Evolutionary conservation across 495 filamentous ascomycete species (phyloP).

Genomic region (Cryomyces antarcticus): DNA sequence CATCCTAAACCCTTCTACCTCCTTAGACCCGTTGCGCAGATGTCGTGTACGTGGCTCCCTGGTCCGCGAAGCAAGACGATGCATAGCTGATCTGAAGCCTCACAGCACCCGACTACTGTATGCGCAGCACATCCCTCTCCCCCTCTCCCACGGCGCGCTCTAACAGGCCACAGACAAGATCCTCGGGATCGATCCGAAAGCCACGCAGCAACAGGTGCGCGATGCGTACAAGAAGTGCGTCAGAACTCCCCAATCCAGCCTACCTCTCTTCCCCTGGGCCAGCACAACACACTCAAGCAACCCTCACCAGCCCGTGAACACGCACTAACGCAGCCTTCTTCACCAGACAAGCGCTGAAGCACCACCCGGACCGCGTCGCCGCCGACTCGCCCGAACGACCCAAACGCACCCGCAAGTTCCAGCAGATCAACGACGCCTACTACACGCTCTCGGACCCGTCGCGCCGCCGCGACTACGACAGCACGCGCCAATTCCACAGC

Average conservation of each 20-base stretch:
- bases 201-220: constrained; percentile 68
- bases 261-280: neutral
- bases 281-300: neutral
- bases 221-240: constrained; percentile 94
- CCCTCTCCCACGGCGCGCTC: neutral
- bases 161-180: constrained; percentile 31
- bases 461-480: constrained; percentile 79
- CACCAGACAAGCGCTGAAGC: constrained; percentile 69
- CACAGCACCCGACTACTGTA: no score
- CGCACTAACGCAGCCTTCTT: constrained; percentile 2
- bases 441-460: constrained; percentile 70
- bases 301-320: neutral
- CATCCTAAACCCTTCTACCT: no score
- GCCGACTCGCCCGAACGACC: constrained; percentile 65
- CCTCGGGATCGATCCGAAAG: constrained; percentile 53
- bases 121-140: constrained; percentile 3
- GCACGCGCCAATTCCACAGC: constrained; percentile 35
- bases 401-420: constrained; percentile 74
- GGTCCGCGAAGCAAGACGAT: no score
- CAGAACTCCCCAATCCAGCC: no score
- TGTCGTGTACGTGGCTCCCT: no score
- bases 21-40: no score
- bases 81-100: no score
- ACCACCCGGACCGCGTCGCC: constrained; percentile 83
- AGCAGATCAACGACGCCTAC: constrained; percentile 94